Base-by-base conservation (phyloP, 306 rosid species). In the Crotalaria pallida region DNA sequence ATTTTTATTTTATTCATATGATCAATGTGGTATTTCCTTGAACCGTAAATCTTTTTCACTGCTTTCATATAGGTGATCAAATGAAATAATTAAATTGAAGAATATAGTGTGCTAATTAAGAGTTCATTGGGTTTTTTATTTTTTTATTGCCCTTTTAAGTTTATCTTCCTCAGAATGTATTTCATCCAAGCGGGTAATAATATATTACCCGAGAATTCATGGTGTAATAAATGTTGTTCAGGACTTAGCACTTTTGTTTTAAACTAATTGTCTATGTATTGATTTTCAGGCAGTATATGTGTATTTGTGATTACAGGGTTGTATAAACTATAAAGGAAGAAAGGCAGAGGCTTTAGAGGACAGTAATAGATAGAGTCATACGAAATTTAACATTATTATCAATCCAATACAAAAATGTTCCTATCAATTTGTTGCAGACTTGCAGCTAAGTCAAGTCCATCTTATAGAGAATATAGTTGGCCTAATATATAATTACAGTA, bases 11-110 rank as follows among this genome's bases (percentile, higher is more conserved):
- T 12, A 13, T 33, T 69, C 45, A 55, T 7, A 33, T 59, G 27
- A 18, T 68, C 53, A 61, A 13, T 68, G 68, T 43, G n/a, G n/a
- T n/a, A 50, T 47, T 78, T 33, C 24, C 26, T 59, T 56, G 51
- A 51, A 48, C 24, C 6, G 15, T 49, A 51, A 24, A 41, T 17
- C 8, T 41, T 53, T 19, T 21, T 40, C 65, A 43, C 52, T 61
- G 45, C 44, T 62, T 69, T 70, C 27, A 38, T 69, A 23, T 43
- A 19, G 44, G 11, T 38, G 7, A 21, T 27, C 29, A 29, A 11
- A 13, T n/a, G 36, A 27, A 57, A 58, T 67, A 19, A 67, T 47
- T 7, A 18, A 57, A 48, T 34, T 33, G 17, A 48, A 33, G 56
- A 16, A 24, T 2, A 10, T 26, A 17, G 24, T 4, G 13, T 55